Evolutionary conservation across 768 basidiomycete species (phyloP).

Genomic region (Boletus insuetus): DNA sequence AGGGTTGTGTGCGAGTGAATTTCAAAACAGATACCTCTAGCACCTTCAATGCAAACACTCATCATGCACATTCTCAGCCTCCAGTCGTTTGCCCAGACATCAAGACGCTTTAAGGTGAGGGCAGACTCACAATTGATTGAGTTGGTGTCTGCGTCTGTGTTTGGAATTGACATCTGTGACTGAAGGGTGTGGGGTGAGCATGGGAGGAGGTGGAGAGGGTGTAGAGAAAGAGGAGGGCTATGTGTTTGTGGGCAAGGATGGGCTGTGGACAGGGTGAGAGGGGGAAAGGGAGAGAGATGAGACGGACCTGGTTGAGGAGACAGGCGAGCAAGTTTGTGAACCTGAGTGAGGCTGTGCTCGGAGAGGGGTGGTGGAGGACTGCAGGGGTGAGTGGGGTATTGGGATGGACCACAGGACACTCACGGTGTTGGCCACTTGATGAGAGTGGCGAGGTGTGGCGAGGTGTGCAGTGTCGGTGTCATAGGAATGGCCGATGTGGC

Average conservation of each 20-base stretch:
- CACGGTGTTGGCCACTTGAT: constrained; percentile 71
- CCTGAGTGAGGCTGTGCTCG: constrained; percentile 53
- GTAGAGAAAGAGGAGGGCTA: constrained; percentile 59
- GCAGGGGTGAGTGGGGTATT: constrained; percentile 1
- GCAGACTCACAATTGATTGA: constrained; percentile 49
- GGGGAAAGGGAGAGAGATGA: neutral
- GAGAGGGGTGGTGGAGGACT: constrained; percentile 60
- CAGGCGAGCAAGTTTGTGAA: constrained; percentile 77
- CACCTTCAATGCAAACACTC: constrained; percentile 92
- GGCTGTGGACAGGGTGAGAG: constrained; percentile 43
- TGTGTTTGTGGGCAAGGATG: constrained; percentile 72
- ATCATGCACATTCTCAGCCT: constrained; percentile 93
- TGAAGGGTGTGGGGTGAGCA: constrained; percentile 33
- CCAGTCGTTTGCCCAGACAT: constrained; percentile 96
- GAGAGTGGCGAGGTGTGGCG: constrained; percentile 38
- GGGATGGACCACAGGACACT: too few relatives aligned
- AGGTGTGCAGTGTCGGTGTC: constrained; percentile 66
- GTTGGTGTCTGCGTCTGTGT: constrained; percentile 16
- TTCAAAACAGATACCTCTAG: constrained; percentile 55
- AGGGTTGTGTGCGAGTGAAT: neutral
- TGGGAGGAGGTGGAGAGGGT: constrained; percentile 37
- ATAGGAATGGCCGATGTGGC: constrained; percentile 68
- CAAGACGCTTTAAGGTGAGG: constrained; percentile 79
- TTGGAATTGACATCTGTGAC: constrained; percentile 65
- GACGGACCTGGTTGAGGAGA: constrained; percentile 70